Evolutionary conservation across 1,284 basidiomycete genomes (phyloP).

Genomic region (Melampsora larici-populina): DNA sequence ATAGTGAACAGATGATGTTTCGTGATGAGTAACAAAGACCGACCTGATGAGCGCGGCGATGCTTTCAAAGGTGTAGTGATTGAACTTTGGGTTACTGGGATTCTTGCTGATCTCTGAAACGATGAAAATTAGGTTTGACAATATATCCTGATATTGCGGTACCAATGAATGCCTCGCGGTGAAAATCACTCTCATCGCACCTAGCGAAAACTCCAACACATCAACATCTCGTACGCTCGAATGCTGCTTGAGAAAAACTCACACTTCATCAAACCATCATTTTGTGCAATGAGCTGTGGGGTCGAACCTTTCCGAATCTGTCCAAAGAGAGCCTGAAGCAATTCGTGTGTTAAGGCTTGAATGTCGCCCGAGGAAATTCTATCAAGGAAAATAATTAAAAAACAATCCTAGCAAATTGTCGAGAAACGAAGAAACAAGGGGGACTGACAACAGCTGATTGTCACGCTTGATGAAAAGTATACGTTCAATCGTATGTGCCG

Average conservation of each 20-base stretch:
- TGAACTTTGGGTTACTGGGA: slow-evolving; percentile 94
- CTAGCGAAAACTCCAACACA: slow-evolving; percentile 4
- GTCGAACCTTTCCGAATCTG: slow-evolving; percentile 79
- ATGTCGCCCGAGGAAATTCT: slow-evolving; percentile 78
- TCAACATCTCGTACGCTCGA: background rate
- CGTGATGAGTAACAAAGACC: slow-evolving; percentile 39
- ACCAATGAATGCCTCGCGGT: slow-evolving; percentile 76
- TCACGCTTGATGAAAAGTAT: slow-evolving; percentile 76
- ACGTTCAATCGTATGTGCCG: slow-evolving; percentile 56
- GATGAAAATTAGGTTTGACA: slow-evolving; percentile 74
- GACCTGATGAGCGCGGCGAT: slow-evolving; percentile 85
- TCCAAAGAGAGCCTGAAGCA: slow-evolving; percentile 72
- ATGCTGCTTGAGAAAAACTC: background rate
- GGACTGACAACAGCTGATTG: slow-evolving; percentile 64
- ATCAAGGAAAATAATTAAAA: background rate
- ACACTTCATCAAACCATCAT: slow-evolving; percentile 98
- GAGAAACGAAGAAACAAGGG: background rate
- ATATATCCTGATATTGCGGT: slow-evolving; percentile 65
- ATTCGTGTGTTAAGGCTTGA: slow-evolving; percentile 70
- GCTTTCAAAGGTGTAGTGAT: slow-evolving; percentile 95
- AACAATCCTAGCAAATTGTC: background rate
- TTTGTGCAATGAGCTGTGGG: slow-evolving; percentile 92
- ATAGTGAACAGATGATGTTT: background rate
- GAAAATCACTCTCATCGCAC: slow-evolving; percentile 83
- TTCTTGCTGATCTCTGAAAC: slow-evolving; percentile 86